Evolutionary conservation across 805 yeast species (phyloP).

Genomic region (Millerago galiae): DNA sequence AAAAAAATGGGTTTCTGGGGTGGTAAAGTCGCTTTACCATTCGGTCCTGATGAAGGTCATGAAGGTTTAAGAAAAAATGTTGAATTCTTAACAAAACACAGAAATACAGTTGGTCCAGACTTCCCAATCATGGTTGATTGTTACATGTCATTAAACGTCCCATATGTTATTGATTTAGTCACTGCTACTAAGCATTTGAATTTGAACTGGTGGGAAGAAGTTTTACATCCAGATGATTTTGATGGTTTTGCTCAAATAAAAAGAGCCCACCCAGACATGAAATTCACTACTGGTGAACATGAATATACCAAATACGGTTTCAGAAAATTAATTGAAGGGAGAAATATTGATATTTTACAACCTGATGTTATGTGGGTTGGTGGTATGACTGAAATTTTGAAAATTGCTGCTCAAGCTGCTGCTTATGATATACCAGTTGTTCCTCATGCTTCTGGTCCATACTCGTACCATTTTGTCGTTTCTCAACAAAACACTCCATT

Average conservation of each 20-base stretch:
- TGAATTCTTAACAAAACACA: conserved; percentile 37
- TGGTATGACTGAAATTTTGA: conserved; percentile 42
- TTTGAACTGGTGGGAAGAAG: conserved; percentile 49
- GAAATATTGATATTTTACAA: conserved; percentile 42
- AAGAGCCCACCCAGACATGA: conserved; percentile 40
- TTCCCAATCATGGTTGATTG: conserved; percentile 50
- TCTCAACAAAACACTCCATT: conserved; percentile 45
- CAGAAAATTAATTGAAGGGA: conserved; percentile 43
- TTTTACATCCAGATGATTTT: conserved; percentile 44
- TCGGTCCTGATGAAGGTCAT: conserved; percentile 46
- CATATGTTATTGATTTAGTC: conserved; percentile 41
- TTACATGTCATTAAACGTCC: conserved; percentile 44
- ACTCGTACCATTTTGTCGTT: conserved; percentile 44
- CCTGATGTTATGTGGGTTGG: conserved; percentile 53
- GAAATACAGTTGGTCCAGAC: conserved; percentile 43
- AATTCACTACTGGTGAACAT: conserved; percentile 49
- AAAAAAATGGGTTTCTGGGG: conserved; percentile 48
- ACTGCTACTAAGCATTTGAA: conserved; percentile 38
- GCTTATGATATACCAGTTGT: conserved; percentile 49
- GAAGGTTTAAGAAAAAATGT: conserved; percentile 39
- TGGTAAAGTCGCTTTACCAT: conserved; percentile 45
- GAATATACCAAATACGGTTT: conserved; percentile 46
- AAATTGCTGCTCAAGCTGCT: conserved; percentile 43
- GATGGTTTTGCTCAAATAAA: conserved; percentile 41
- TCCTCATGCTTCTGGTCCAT: conserved; percentile 49